Conservation (phyloP, 1,139 yeast genomes). For the Candida sanyaensis region DNA sequence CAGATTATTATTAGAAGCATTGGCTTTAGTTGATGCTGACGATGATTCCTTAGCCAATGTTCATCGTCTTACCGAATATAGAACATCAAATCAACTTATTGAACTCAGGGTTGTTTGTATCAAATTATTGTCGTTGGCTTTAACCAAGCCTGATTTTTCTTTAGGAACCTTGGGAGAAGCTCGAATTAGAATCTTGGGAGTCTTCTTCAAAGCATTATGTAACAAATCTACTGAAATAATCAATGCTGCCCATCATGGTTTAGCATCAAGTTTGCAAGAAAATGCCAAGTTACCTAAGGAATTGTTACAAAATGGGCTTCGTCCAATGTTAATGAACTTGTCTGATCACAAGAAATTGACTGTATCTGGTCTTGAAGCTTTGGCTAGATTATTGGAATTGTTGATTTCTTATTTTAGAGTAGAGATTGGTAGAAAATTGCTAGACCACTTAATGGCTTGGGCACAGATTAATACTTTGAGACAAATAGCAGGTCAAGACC, state of each 20-base stretch:
- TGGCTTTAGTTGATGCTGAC: conserved; percentile 95
- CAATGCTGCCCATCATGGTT: conserved; percentile 89
- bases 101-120: conserved; percentile 90
- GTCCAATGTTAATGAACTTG: conserved; percentile 93
- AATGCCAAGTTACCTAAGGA: conserved; percentile 92
- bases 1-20: conserved; percentile 81
- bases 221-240: conserved; percentile 85
- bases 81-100: conserved; percentile 84
- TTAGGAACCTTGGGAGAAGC: conserved; percentile 80
- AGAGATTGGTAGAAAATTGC: conserved; percentile 89
- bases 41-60: conserved; percentile 92
- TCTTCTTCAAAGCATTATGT: conserved; percentile 90
- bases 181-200: conserved; percentile 84
- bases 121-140: conserved; percentile 75
- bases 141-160: conserved; percentile 78
- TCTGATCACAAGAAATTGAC: conserved; percentile 92
- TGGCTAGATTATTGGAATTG: conserved; percentile 82
- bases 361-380: conserved; percentile 86
- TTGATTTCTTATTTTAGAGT: conserved; percentile 92
- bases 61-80: conserved; percentile 79
- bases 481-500: conserved; percentile 68
- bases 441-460: conserved; percentile 96
- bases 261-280: conserved; percentile 80
- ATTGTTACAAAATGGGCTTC: conserved; percentile 84
- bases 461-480: conserved; percentile 82